Evolutionary conservation across 345 rosid species (phyloP), one percentile per base, ranked within the genome.

Genomic region (Eucalyptus cladocalyx): DNA sequence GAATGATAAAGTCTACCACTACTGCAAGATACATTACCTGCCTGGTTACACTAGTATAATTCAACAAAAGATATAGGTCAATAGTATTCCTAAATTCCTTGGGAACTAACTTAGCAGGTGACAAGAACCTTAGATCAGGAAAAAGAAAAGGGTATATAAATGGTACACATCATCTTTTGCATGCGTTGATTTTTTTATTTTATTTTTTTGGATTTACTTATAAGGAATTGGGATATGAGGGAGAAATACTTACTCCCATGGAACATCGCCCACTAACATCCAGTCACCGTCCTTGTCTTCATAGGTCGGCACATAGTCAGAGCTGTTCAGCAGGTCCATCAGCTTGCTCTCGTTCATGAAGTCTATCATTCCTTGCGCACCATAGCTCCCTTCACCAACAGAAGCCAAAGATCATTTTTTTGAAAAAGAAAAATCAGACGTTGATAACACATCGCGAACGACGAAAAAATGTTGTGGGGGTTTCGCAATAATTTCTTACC

Each of bases 211-310:
- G 28, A 43, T 40, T 48, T 30, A 26, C 7, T 26, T 28, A 24
- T 21, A 9, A 26, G 15, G 34, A 40, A 19, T 26, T 34, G 80
- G 54, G 26, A 45, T 28, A 24, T 45, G 56, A 89, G 88, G 56
- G 58, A 87, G 10, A 56, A 12, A 88, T 88, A 94, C 99, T 90
- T 92, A 97, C 99, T 93, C 95, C 99, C 99, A 97, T 86, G 99
- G 99, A 90, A 96, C 99, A 94, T 97, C 99, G 10, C 99, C 99
- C 65, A 97, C 99, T 87, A 97, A 97, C 99, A 97, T 97, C 99
- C 99, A 97, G 91, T 97, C 99, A 5, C 99, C 99, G 87, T 96
- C 99, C 94, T 96, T 97, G 91, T 97, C 99, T 91, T 96, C 99
- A 89, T 97, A 97, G 92, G 96, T 93, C 76, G 99, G 99, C 86